Conservation (phyloP, 2,329 filamentous ascomycete species). For the Xylaria sp. region DNA sequence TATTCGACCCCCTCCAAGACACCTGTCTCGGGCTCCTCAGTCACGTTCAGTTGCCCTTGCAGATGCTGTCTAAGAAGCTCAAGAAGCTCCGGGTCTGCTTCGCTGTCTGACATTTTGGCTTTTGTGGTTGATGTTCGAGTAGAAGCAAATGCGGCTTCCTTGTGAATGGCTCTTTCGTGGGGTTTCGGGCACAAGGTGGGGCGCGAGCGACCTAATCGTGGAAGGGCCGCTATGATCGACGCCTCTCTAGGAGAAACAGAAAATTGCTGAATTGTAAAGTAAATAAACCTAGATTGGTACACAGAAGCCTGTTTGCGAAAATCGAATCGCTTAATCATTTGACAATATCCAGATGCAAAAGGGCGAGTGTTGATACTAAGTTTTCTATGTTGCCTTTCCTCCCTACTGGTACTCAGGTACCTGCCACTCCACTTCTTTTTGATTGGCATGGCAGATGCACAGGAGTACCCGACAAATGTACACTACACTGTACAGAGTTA, state of each 20-base stretch:
- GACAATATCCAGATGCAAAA: background rate
- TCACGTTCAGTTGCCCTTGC: constrained; percentile 65
- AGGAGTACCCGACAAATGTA: background rate
- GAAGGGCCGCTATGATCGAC: background rate
- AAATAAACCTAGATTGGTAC: background rate
- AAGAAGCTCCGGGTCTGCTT: constrained; percentile 87
- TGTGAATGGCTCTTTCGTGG: constrained; percentile 18
- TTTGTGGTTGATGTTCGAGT: background rate
- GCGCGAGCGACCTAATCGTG: constrained; percentile 9
- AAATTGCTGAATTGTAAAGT: background rate
- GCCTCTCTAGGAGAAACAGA: background rate
- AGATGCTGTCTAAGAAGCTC: constrained; percentile 86
- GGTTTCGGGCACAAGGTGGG: constrained; percentile 24
- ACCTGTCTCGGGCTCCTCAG: constrained; percentile 77
- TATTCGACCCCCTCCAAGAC: constrained; percentile 86
- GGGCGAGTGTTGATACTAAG: background rate
- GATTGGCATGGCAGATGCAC: constrained; percentile 3
- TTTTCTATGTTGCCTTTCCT: constrained; percentile 1
- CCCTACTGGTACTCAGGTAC: constrained; percentile 15
- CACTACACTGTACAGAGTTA: background rate
- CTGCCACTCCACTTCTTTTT: constrained; percentile 4
- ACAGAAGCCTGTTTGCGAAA: background rate
- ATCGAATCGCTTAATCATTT: constrained; percentile 17
- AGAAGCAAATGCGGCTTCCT: background rate
- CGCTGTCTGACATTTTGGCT: constrained; percentile 83